These are phyloP conservation scores for Castanospermum australe DNA, from an alignment of 306 rosid species.

Conservation along the genomic window DNA sequence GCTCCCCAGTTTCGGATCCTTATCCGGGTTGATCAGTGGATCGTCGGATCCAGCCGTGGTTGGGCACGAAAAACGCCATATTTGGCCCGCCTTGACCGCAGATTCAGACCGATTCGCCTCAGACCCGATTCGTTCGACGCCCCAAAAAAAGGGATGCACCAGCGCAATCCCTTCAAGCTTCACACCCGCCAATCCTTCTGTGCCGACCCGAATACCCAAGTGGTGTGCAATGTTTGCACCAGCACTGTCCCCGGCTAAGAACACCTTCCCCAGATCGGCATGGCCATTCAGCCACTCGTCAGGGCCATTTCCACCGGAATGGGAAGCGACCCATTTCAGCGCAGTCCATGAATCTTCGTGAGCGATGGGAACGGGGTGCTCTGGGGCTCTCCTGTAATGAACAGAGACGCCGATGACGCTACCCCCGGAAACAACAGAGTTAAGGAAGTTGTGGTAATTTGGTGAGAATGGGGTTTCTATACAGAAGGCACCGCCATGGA, in stretches of 20 bases:
- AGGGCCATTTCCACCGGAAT: constrained; percentile 43
- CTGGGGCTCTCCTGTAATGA: constrained; percentile 69
- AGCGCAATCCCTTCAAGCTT: constrained; percentile 43
- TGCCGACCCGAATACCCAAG: constrained; percentile 50
- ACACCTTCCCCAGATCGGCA: constrained; percentile 50
- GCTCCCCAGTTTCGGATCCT: constrained; percentile 53
- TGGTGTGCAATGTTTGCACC: constrained; percentile 66
- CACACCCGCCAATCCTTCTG: constrained; percentile 39
- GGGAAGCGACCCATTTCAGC: constrained; percentile 63
- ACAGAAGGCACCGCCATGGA: constrained; percentile 77
- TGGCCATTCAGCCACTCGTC: constrained; percentile 54
- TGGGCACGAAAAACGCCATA: constrained; percentile 61
- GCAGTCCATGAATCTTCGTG: constrained; percentile 68
- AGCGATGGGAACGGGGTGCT: constrained; percentile 55
- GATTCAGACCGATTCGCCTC: constrained; percentile 25
- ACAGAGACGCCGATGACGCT: constrained; percentile 61
- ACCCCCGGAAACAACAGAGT: constrained; percentile 39
- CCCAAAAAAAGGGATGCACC: constrained; percentile 74
- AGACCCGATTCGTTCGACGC: constrained; percentile 39
- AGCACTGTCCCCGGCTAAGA: constrained; percentile 70
- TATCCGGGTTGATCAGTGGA: constrained; percentile 57
- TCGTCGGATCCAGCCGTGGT: constrained; percentile 49
- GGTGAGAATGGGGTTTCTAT: constrained; percentile 61
- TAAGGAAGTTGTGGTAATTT: constrained; percentile 44
- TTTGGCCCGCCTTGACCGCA: not conserved